Evolutionary conservation across 805 yeast genomes (phyloP).

Genomic region (Maudiozyma saulgeensis): DNA sequence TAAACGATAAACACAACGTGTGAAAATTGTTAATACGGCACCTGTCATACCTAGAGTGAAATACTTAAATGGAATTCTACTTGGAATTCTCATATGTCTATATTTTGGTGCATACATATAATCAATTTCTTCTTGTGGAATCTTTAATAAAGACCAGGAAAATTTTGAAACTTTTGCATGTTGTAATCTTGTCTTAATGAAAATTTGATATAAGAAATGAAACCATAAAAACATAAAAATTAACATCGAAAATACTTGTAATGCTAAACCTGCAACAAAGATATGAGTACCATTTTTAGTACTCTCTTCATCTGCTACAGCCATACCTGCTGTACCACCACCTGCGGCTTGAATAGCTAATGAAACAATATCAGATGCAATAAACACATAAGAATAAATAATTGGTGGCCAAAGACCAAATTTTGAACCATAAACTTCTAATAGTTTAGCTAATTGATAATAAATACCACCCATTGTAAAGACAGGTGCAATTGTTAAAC

Average conservation of each 20-base stretch:
- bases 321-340: constrained; percentile 59
- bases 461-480: constrained; percentile 80
- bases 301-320: constrained; percentile 27
- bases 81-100: constrained; percentile 20
- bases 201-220: constrained; percentile 37
- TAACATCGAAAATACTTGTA: constrained; percentile 65
- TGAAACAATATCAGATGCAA: constrained; percentile 55
- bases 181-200: constrained; percentile 20
- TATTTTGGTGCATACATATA: constrained; percentile 22
- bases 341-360: constrained; percentile 64
- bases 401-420: constrained; percentile 36
- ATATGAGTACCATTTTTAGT: constrained; percentile 25
- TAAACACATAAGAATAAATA: constrained; percentile 46
- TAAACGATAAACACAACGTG: constrained; percentile 65
- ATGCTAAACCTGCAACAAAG: constrained; percentile 70
- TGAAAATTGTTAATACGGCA: constrained; percentile 45
- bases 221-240: constrained; percentile 45
- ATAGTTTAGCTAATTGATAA: constrained; percentile 55
- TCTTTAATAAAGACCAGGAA: constrained; percentile 10
- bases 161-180: constrained; percentile 13
- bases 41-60: constrained; percentile 39
- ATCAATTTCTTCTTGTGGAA: constrained; percentile 15
- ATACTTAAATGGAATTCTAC: constrained; percentile 30
- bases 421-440: constrained; percentile 49
- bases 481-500: constrained; percentile 72